Conservation (phyloP, 441 rosid genomes). For the Croton laevigatus region DNA sequence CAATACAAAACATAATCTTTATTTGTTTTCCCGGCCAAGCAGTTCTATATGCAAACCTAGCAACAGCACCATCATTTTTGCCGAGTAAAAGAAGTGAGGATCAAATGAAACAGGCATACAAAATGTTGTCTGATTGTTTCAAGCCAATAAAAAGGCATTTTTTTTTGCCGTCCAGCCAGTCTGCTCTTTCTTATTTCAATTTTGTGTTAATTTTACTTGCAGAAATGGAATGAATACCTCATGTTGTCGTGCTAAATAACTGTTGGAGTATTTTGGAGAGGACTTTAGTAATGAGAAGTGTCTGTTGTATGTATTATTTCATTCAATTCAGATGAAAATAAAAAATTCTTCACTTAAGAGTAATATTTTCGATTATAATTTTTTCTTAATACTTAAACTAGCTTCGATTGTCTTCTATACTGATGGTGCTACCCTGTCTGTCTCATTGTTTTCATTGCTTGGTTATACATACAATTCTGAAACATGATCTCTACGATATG, state of each 20-base stretch:
- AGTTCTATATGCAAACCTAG: conserved; percentile 75
- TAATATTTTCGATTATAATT: neutral
- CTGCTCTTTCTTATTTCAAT: conserved; percentile 6
- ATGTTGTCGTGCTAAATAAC: conserved; percentile 71
- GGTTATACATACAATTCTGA: neutral
- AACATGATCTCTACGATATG: neutral
- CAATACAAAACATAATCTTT: neutral
- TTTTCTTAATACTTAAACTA: neutral
- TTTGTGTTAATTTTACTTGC: conserved; percentile 22
- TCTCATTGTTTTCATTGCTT: neutral
- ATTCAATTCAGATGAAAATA: conserved; percentile 1
- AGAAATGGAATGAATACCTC: conserved; percentile 93
- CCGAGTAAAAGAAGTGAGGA: conserved; percentile 75
- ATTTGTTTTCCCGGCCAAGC: conserved; percentile 20
- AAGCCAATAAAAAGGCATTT: conserved; percentile 35
- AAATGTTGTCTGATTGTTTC: conserved; percentile 80
- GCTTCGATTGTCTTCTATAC: neutral
- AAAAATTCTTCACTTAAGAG: neutral
- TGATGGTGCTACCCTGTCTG: neutral
- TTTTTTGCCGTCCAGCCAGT: neutral
- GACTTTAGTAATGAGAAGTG: conserved; percentile 59
- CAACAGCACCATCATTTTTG: conserved; percentile 62
- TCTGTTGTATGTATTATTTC: conserved; percentile 45
- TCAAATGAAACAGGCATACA: conserved; percentile 65
- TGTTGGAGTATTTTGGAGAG: conserved; percentile 86